Evolutionary conservation across 305 asterid genomes (phyloP).

Genomic region (Fraxinus greggii): DNA sequence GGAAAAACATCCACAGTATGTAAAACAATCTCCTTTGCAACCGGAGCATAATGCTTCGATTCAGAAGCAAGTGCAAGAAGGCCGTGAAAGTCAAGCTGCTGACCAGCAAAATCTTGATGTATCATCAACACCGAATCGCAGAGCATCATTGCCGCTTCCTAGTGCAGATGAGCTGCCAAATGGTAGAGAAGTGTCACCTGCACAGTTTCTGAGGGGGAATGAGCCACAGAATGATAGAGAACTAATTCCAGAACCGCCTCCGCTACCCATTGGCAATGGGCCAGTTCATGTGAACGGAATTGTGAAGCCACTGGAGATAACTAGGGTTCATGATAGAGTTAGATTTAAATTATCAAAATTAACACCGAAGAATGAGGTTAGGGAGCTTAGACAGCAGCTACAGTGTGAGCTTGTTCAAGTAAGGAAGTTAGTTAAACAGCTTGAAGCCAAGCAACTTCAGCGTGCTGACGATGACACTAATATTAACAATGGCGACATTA

Average conservation of each 20-base stretch:
- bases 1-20: neutral
- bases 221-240: neutral
- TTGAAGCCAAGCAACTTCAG: constrained; percentile 33
- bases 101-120: neutral
- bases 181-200: neutral
- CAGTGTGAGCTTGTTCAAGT: constrained; percentile 25
- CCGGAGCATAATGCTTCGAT: neutral
- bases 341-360: constrained; percentile 22
- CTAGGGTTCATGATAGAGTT: constrained; percentile 30
- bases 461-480: constrained; percentile 14
- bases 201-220: neutral
- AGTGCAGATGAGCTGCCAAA: constrained; percentile 8
- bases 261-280: neutral
- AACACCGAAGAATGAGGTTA: constrained; percentile 10
- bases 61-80: neutral
- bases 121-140: neutral
- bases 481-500: neutral
- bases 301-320: constrained; percentile 16
- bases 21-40: neutral
- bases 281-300: neutral
- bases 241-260: neutral
- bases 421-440: constrained; percentile 20
- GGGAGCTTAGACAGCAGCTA: constrained; percentile 22
- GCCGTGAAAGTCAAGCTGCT: neutral
- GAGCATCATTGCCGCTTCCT: neutral